phyloP scores from a whole-genome alignment of 371 early-diverging fungal genomes.

The Mortierella sp. region DNA sequence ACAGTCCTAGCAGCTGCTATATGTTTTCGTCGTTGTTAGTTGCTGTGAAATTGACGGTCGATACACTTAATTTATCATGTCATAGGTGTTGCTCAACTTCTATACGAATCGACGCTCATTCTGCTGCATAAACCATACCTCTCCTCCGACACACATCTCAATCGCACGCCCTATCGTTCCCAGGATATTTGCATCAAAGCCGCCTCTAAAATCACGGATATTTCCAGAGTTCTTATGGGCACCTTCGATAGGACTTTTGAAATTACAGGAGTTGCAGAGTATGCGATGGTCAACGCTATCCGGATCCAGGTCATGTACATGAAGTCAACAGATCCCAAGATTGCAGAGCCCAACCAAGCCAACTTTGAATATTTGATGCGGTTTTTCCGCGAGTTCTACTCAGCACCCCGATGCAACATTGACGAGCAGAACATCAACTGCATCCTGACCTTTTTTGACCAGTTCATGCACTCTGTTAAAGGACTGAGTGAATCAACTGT shows the following conservation, averaged over 20 bases:
- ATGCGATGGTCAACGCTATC: constrained; percentile 40
- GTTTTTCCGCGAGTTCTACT: constrained; percentile 48
- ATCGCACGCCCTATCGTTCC: constrained; percentile 46
- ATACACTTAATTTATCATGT: no score
- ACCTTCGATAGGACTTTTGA: constrained; percentile 33
- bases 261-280: constrained; percentile 28
- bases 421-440: constrained; percentile 46
- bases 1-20: no score
- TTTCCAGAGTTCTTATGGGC: constrained; percentile 32
- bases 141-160: constrained; percentile 23
- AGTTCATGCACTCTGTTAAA: constrained; percentile 44
- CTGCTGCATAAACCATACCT: constrained; percentile 49
- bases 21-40: no score
- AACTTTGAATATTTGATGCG: constrained; percentile 42
- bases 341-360: no score
- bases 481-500: constrained; percentile 44
- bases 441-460: constrained; percentile 43
- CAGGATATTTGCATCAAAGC: constrained; percentile 54
- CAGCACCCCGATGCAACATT: constrained; percentile 26
- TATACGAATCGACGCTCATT: constrained; percentile 47
- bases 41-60: no score
- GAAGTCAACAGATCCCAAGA: constrained; percentile 34
- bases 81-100: constrained; percentile 31
- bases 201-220: constrained; percentile 50
- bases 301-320: constrained; percentile 50